Evolutionary conservation across 106 monocot genomes (phyloP), one percentile per base, ranked within the genome.

Genomic region (Phalaenopsis equestris): DNA sequence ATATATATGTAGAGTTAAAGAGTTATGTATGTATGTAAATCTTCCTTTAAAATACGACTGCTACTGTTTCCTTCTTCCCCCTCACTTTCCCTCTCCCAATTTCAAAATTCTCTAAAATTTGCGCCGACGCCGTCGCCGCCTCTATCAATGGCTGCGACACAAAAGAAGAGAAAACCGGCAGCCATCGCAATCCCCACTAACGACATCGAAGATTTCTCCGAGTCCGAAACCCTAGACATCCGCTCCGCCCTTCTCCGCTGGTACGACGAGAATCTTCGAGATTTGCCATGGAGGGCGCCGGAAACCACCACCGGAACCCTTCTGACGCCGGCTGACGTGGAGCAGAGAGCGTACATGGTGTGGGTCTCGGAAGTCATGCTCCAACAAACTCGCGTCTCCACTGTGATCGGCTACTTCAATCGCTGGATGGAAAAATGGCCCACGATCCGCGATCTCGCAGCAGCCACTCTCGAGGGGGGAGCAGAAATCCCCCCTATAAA

Each of bases 331-430:
- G 16, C 10, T 3, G 74, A 73, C 3, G 84, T 88, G 4, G 90
- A 88, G 38, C 79, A 78, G 18, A 76, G 88, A 45, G 99, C 99
- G 1, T 99, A 99, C 55, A 93, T 82, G 5, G 99, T 99, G 9
- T 99, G 99, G 99, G 99, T 95, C 9, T 94, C 94, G 61, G 99
- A 99, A 82, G 83, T 95, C 57, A 99, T 99, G 99, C 90, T 99
- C 79, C 99, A 99, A 87, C 99, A 99, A 83, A 99, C 94, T 6
- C 77, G 93, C 72, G 99, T 99, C 10, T 43, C 82, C 2, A 64
- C 88, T 21, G 94, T 99, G 2, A 61, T 95, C 41, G 86, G 14
- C 8, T 99, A 99, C 79, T 99, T 87, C 82, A 80, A 90, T 49
- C 81, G 91, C 39, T 99, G 99, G 99, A 99, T 99, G 95, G 83